Base-by-base conservation (phyloP, 2,329 filamentous ascomycete species). In the Elsinoe perseae region DNA sequence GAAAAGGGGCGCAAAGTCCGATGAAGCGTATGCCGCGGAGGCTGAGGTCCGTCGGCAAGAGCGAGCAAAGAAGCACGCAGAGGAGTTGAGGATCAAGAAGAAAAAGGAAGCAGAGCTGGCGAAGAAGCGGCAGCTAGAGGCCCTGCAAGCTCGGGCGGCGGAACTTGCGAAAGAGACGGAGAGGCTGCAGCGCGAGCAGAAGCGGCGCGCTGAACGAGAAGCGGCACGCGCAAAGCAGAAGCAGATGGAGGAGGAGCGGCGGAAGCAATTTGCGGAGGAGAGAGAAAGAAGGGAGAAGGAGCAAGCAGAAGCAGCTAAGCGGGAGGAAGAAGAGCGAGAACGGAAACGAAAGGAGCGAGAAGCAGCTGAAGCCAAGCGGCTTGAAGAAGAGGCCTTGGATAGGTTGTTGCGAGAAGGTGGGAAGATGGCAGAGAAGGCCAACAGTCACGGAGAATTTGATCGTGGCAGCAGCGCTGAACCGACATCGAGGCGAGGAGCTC, bases 21-120 rank as follows among this genome's bases (percentile, higher is more conserved):
- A 92, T 62, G 81, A 84, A 56, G 83, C 86, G 50, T 92, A 90
- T 68, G 83, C 80, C 1, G 78, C 78, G 46, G 86, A 89, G 58
- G 84, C 84, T 1, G 78, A 80, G 8, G 75, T 73, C 5, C 80
- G 83, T 50, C 75, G 80, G 30, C 75, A 77, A 7, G 80, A 83
- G 56, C 80, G 86, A 9, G 81, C 84, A 59, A 77, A 77, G 30
- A 74, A 83, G 8, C 77, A 83, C 56, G 79, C 83, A 46, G 80
- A 84, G 62, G 72, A 84, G 16, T 75, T 79, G 54, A 76, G 75
- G 43, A 79, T 81, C 61, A 80, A 85, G 60, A 75, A 76, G 18
- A 79, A 81, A 56, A 73, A 72, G 59, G 80, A 82, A 55, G 79
- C 81, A 30, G 78, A 84, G 64, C 80, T 84, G 68, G 82, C 80